Evolutionary conservation across 1,139 yeast species (phyloP).

Genomic region (Nematodospora anomalae): DNA sequence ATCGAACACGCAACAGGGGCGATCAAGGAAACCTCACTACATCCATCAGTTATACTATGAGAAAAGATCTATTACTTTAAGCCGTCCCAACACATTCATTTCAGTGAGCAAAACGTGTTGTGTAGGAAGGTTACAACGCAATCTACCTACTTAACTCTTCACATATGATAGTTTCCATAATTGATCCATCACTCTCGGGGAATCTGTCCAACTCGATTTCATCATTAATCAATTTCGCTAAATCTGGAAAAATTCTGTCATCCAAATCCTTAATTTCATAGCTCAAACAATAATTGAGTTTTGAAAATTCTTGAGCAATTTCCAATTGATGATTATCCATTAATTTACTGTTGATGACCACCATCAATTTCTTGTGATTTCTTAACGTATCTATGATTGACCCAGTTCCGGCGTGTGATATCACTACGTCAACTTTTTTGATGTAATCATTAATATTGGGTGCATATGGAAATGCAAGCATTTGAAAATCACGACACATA

Average conservation of each 20-base stretch:
- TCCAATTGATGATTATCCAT: constrained; percentile 90
- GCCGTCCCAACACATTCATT: too few species aligned
- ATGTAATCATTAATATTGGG: constrained; percentile 41
- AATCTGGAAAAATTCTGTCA: constrained; percentile 4
- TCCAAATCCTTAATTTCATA: not conserved
- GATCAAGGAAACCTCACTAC: too few species aligned
- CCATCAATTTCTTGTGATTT: constrained; percentile 56
- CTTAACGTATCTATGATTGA: constrained; percentile 79
- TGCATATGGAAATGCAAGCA: constrained; percentile 50
- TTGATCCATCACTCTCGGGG: constrained; percentile 7
- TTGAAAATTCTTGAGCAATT: constrained; percentile 60
- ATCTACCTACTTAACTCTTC: constrained; percentile 11
- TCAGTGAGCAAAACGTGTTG: too few species aligned
- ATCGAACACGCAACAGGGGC: too few species aligned
- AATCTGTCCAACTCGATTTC: constrained; percentile 5
- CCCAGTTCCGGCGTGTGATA: constrained; percentile 95
- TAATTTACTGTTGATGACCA: constrained; percentile 64
- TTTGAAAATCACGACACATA: constrained; percentile 17
- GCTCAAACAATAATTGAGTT: constrained; percentile 17
- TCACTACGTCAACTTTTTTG: constrained; percentile 50
- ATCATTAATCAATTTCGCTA: constrained; percentile 6
- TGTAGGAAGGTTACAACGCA: not conserved
- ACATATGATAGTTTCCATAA: constrained; percentile 11
- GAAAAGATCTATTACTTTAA: too few species aligned
- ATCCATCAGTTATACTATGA: too few species aligned